Evolutionary conservation across 2,329 filamentous ascomycete genomes (phyloP).

Genomic region (Aspergillus sp.): DNA sequence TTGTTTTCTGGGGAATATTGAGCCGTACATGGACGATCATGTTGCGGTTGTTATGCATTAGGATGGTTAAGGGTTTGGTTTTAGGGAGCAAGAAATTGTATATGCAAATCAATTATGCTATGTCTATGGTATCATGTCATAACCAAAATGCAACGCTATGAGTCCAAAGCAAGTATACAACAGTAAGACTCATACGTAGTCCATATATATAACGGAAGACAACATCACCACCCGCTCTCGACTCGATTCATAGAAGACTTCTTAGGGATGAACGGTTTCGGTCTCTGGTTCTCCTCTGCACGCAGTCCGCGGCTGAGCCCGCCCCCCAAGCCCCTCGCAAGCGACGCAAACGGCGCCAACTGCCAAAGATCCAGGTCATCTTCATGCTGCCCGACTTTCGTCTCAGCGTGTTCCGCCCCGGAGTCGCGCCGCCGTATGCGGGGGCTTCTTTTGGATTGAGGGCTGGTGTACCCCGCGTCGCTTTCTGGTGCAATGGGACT

Average conservation of each 20-base stretch:
- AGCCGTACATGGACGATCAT: slow-evolving; percentile 49
- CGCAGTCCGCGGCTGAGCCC: slow-evolving; percentile 33
- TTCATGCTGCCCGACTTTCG: slow-evolving; percentile 19
- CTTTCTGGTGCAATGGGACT: slow-evolving; percentile 13
- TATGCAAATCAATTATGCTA: neutral
- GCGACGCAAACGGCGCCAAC: slow-evolving; percentile 30
- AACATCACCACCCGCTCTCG: slow-evolving; percentile 8
- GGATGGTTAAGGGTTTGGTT: neutral
- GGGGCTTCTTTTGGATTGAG: slow-evolving; percentile 12
- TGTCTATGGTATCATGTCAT: neutral
- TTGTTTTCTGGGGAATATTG: slow-evolving; percentile 51
- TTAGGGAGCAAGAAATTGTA: no score
- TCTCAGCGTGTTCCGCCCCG: slow-evolving; percentile 6
- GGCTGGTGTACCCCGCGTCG: slow-evolving; percentile 4
- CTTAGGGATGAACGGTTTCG: slow-evolving; percentile 15
- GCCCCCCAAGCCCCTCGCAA: slow-evolving; percentile 34
- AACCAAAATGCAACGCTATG: neutral
- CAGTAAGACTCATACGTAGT: slow-evolving; percentile 1
- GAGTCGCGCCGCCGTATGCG: slow-evolving; percentile 7
- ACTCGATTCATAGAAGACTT: slow-evolving; percentile 17
- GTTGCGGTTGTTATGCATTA: slow-evolving; percentile 43
- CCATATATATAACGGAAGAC: neutral
- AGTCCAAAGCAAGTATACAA: neutral
- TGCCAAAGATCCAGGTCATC: slow-evolving; percentile 29
- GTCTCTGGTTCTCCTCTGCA: slow-evolving; percentile 20